Base-by-base conservation (phyloP, 176 grass and related monocot species). In the Microstegium vimineum region DNA sequence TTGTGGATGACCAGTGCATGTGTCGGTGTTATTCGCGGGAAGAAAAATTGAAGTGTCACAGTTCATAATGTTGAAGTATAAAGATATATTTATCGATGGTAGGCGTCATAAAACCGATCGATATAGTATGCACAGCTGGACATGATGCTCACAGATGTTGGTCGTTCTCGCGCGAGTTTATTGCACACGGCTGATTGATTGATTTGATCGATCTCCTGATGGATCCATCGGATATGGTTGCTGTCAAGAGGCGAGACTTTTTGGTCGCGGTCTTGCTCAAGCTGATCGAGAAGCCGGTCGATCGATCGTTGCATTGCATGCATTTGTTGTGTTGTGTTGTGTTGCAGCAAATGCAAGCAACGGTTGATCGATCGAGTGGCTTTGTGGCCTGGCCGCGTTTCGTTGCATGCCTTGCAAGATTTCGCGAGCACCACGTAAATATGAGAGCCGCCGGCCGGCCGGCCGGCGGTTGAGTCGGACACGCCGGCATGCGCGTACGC, bases 401-500 rank as follows among this genome's bases (percentile, higher is more conserved):
- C 8, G 10, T 87, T 46, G 85, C 85, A 87, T 77, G 52, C 56
- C 79, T 82, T 87, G 23, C 22, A 74, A 66, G 84, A 65, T 43
- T 73, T 56, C 52, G 52, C 52, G 18, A 54, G 49, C 18, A 54
- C 49, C 49, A 54, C 47, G 47, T 20, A 20, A 20, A 7, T 20
- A 52, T 54, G 6, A 22, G 18, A 56, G 17, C 47, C 46, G 16
- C 17, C 47, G n/a, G n/a, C n/a, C n/a, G n/a, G n/a, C n/a, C n/a
- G n/a, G n/a, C n/a, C n/a, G 47, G 47, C 47, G 17, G 5, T 51
- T 51, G 52, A 56, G 52, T 20, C 52, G 52, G 20, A 54, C 51
- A 54, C 51, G 18, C 51, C 51, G 51, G 51, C 51, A 20, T 7
- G 17, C 18, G 22, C 17, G 17, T 20, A 51, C 47, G 47, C 47